phyloP scores from a whole-genome alignment of 306 rosid species.

The Rosa multiflora region DNA sequence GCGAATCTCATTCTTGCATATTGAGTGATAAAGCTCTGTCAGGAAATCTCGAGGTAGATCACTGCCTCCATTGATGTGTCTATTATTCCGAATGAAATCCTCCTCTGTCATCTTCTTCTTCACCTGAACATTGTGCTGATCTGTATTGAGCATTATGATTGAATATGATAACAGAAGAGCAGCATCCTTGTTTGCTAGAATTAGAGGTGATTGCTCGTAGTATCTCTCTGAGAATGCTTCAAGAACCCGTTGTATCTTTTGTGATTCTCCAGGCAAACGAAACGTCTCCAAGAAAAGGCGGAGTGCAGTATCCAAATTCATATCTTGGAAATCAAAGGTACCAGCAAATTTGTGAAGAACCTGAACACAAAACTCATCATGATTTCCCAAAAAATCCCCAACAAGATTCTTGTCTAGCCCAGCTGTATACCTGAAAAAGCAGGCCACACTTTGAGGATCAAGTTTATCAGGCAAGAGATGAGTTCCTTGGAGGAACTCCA shows the following conservation, averaged over 20 bases:
- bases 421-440: constrained; percentile 97
- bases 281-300: constrained; percentile 93
- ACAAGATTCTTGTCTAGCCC: constrained; percentile 99
- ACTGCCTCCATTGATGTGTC: constrained; percentile 90
- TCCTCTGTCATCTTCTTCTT: constrained; percentile 99
- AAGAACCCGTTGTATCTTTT: constrained; percentile 96
- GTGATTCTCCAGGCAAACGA: constrained; percentile 97
- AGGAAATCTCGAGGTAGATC: constrained; percentile 93
- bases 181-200: constrained; percentile 91
- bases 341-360: constrained; percentile 99
- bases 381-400: constrained; percentile 97
- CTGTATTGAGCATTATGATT: constrained; percentile 91
- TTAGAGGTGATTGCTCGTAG: constrained; percentile 87
- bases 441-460: constrained; percentile 98
- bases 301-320: constrained; percentile 95
- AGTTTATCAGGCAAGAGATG: constrained; percentile 98
- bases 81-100: constrained; percentile 83
- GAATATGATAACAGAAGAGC: constrained; percentile 92
- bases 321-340: constrained; percentile 96
- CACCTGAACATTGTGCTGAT: constrained; percentile 94
- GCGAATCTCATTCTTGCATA: constrained; percentile 96
- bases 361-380: constrained; percentile 95
- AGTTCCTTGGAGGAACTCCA: constrained; percentile 96
- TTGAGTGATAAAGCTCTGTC: constrained; percentile 80
- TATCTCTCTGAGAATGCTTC: constrained; percentile 99